Percentiles rank a stretch among this genome's conserved stretches.
phyloP scores from a whole-genome alignment of 768 basidiomycete species.

The Russula virescens region DNA sequence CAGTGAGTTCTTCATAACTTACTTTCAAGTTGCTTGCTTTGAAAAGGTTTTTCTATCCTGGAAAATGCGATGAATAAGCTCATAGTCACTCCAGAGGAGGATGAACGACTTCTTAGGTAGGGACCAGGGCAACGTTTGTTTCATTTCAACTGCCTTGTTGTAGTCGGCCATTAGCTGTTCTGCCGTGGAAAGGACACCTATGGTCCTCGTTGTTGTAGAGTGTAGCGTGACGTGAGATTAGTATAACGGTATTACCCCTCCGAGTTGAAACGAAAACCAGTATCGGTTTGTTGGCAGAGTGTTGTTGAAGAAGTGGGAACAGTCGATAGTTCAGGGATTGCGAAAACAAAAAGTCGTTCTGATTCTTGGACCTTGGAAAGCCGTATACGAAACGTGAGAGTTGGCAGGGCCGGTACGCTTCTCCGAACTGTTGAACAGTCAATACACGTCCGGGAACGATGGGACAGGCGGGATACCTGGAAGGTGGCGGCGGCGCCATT shows the following conservation, averaged over 20 bases:
- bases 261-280: slow-evolving; percentile 86
- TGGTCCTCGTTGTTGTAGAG: slow-evolving; percentile 15
- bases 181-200: slow-evolving; percentile 54
- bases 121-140: slow-evolving; percentile 60
- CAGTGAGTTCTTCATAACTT: slow-evolving; percentile 24
- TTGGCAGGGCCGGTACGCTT: slow-evolving; percentile 85
- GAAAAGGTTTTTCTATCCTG: slow-evolving; percentile 54
- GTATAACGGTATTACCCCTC: slow-evolving; percentile 48
- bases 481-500: slow-evolving; percentile 55
- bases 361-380: slow-evolving; percentile 50
- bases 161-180: slow-evolving; percentile 73
- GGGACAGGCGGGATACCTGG: slow-evolving; percentile 43
- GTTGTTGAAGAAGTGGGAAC: slow-evolving; percentile 63
- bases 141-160: slow-evolving; percentile 45
- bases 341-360: slow-evolving; percentile 77
- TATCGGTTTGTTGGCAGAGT: slow-evolving; percentile 76
- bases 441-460: background rate
- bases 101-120: slow-evolving; percentile 45
- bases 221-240: background rate
- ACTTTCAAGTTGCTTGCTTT: slow-evolving; percentile 65
- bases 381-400: slow-evolving; percentile 69
- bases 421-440: slow-evolving; percentile 63
- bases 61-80: background rate
- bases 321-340: slow-evolving; percentile 66
- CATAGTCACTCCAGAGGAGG: background rate